Evolutionary conservation across 768 basidiomycete species (phyloP), one percentile per base, ranked within the genome.

Genomic region (Pulveroboletus sp.): DNA sequence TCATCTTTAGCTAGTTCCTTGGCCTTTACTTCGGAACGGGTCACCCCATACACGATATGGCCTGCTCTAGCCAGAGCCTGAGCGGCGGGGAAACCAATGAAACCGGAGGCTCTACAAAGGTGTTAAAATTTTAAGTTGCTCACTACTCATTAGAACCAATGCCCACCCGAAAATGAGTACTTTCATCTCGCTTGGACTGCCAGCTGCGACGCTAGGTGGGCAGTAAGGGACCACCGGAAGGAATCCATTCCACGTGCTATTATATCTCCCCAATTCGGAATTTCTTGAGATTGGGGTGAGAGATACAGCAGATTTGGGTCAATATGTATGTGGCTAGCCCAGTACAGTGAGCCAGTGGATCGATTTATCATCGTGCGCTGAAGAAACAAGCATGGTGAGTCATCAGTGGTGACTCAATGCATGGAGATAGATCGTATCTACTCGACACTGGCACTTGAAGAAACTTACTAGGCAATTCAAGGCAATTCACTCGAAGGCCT

Each of bases 11-110:
- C 57, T 3, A 72, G 50, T 19, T 47, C 45, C 11, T 54, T 55
- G 1, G 55, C 61, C 24, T 63, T 63, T 6, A 34, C 36, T 14
- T 44, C 21, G 2, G 66, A 67, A 40, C 70, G 63, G 6, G 69
- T 70, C 12, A 56, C 45, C 1, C 70, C 69, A 31, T 69, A 69
- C 10, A 70, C 69, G 27, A 56, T 65, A 39, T 72, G 69, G 1
- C 70, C 70, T 6, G 57, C 64, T 40, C 69, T 55, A 11, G 64
- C 59, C 25, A 69, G 63, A 4, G 69, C 70, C 43, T 65, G 62
- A n/a, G 67, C 55, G 14, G 63, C 52, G n/a, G 68, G 64, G 5
- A 57, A 32, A 9, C 66, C 67, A 27, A 70, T 59, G 49, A 56
- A 68, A 24, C 69, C 67, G 17, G 63, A 65, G 19, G 67, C 66